Conservation (phyloP, 2,329 filamentous ascomycete genomes). For the Xylaria sp. region DNA sequence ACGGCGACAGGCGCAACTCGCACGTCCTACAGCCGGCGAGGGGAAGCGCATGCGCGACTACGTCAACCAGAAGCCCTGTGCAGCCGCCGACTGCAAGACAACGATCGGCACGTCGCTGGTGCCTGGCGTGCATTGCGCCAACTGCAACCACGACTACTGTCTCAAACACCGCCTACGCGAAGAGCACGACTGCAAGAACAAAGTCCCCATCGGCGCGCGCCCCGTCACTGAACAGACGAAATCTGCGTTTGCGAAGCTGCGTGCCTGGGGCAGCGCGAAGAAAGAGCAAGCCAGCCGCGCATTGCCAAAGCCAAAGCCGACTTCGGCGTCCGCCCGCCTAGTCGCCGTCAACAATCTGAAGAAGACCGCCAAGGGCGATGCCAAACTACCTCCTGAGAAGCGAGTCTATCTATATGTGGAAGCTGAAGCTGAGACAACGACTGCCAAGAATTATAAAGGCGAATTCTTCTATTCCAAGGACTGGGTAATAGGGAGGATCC, state of each 20-base stretch:
- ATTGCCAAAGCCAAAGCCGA: conserved; percentile 68
- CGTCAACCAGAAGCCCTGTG: conserved; percentile 70
- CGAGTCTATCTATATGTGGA: conserved; percentile 91
- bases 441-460: conserved; percentile 80
- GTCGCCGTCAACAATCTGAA: conserved; percentile 80
- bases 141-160: conserved; percentile 77
- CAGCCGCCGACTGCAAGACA: conserved; percentile 69
- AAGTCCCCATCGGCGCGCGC: conserved; percentile 63
- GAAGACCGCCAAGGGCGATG: conserved; percentile 87
- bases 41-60: conserved; percentile 60
- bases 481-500: conserved; percentile 85
- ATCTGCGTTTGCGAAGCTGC: conserved; percentile 77
- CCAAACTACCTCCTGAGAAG: conserved; percentile 79
- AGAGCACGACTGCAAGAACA: conserved; percentile 83
- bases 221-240: conserved; percentile 67
- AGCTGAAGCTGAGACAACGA: conserved; percentile 84
- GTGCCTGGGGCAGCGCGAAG: conserved; percentile 80
- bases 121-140: conserved; percentile 72
- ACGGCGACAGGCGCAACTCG: conserved; percentile 59
- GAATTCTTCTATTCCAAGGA: conserved; percentile 82
- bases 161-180: conserved; percentile 77
- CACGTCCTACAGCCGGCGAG: conserved; percentile 59
- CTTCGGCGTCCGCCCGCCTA: conserved; percentile 66
- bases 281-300: conserved; percentile 64
- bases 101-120: conserved; percentile 71